Percentiles rank a stretch among this genome's conserved stretches.
phyloP scores from a whole-genome alignment of 176 grass and related monocot genomes.

The Calamus simplicifolius region DNA sequence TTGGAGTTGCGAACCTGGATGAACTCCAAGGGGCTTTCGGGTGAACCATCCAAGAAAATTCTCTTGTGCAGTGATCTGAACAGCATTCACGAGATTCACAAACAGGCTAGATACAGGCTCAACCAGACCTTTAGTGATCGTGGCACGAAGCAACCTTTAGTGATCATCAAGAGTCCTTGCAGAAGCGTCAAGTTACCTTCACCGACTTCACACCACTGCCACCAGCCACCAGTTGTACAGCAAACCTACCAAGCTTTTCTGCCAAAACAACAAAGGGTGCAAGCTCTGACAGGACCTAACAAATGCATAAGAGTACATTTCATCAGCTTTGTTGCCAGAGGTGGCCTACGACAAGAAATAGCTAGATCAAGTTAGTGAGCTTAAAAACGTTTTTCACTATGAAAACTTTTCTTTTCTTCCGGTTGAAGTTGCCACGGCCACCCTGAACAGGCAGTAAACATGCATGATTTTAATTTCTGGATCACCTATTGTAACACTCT shows the following conservation, averaged over 20 bases:
- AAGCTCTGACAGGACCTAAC: slow-evolving; percentile 1
- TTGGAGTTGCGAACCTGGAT: neutral
- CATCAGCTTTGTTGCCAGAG: neutral
- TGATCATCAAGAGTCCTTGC: slow-evolving; percentile 1
- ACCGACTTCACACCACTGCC: slow-evolving; percentile 1
- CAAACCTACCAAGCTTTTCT: neutral
- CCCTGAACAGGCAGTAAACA: too few relatives aligned
- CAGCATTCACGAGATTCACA: slow-evolving; percentile 9
- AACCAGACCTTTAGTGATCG: slow-evolving; percentile 2
- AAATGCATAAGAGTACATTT: neutral
- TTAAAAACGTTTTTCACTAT: too few relatives aligned
- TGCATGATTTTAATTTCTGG: too few relatives aligned
- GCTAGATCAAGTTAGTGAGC: too few relatives aligned
- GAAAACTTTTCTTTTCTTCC: too few relatives aligned
- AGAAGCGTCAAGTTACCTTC: neutral
- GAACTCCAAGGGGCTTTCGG: neutral
- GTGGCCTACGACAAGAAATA: too few relatives aligned
- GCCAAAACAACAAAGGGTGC: neutral
- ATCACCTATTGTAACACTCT: too few relatives aligned
- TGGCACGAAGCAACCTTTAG: neutral
- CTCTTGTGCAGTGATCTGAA: neutral
- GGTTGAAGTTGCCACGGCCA: too few relatives aligned
- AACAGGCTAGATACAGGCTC: neutral
- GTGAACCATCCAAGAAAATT: slow-evolving; percentile 6
- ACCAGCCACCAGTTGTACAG: neutral